Percentiles rank a stretch among this genome's conserved stretches.
phyloP scores from a whole-genome alignment of 2,329 filamentous ascomycete species.

The Neodidymelliopsis sp. region DNA sequence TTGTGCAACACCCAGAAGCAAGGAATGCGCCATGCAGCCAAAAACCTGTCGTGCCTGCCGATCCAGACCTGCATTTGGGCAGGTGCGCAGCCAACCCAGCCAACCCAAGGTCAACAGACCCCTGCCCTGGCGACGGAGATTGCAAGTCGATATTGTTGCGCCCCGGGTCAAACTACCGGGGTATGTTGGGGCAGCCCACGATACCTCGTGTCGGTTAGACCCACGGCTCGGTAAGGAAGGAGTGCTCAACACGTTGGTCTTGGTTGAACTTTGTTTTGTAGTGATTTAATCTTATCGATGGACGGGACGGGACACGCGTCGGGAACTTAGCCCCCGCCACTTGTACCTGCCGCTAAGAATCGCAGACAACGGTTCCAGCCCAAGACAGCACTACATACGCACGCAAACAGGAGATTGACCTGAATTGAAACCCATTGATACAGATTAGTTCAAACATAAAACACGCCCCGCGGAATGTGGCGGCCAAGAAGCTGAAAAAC shows the following conservation, averaged over 20 bases:
- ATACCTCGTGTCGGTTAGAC: constrained; percentile 5
- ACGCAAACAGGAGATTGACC: constrained; percentile 6
- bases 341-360: constrained; percentile 21
- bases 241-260: constrained; percentile 10
- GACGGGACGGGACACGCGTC: constrained; percentile 13
- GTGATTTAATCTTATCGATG: constrained; percentile 1
- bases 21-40: constrained; percentile 21
- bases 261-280: constrained; percentile 8
- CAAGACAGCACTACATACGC: constrained; percentile 17
- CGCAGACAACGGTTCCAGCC: constrained; percentile 7
- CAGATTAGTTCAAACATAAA: neutral
- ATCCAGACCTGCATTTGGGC: constrained; percentile 17
- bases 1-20: constrained; percentile 28
- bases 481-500: constrained; percentile 13
- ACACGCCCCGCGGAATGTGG: constrained; percentile 17
- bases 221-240: constrained; percentile 1
- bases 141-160: constrained; percentile 19
- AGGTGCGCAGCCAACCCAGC: constrained; percentile 16
- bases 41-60: constrained; percentile 26
- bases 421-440: constrained; percentile 5
- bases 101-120: constrained; percentile 10
- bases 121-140: constrained; percentile 17
- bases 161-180: constrained; percentile 7
- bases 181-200: constrained; percentile 2
- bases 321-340: constrained; percentile 24